Evolutionary conservation across 2,329 filamentous ascomycete species (phyloP).

Genomic region (Cercospora nicotianae): DNA sequence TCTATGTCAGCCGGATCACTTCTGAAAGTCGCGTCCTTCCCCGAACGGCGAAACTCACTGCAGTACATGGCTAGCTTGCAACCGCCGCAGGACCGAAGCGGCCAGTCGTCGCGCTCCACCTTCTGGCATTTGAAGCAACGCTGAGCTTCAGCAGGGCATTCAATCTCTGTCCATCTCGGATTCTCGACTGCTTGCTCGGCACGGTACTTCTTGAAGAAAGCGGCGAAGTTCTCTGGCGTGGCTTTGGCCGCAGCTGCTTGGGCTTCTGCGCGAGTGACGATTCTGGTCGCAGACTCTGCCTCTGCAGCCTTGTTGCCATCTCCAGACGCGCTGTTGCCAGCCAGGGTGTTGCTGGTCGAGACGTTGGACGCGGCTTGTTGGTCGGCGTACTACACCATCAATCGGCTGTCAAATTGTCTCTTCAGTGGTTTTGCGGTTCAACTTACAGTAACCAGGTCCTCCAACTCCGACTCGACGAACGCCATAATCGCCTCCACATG

Average conservation of each 20-base stretch:
- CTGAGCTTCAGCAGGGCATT: neutral
- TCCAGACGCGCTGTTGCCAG: neutral
- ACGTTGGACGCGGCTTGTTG: neutral
- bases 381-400: neutral
- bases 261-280: neutral
- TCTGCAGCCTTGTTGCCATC: neutral
- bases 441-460: neutral
- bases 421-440: neutral
- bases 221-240: slow-evolving; percentile 4
- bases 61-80: slow-evolving; percentile 6
- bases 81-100: slow-evolving; percentile 2
- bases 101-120: neutral
- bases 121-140: neutral
- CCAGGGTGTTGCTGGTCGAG: neutral
- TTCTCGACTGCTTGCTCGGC: neutral
- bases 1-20: neutral
- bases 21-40: neutral
- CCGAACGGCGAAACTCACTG: neutral
- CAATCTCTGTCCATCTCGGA: neutral
- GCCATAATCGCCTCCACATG: neutral
- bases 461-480: neutral
- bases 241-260: neutral
- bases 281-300: neutral
- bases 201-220: slow-evolving; percentile 3
- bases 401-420: neutral